Evolutionary conservation across 331 rosid genomes (phyloP).

Genomic region (Rhamnella rubrinervis): DNA sequence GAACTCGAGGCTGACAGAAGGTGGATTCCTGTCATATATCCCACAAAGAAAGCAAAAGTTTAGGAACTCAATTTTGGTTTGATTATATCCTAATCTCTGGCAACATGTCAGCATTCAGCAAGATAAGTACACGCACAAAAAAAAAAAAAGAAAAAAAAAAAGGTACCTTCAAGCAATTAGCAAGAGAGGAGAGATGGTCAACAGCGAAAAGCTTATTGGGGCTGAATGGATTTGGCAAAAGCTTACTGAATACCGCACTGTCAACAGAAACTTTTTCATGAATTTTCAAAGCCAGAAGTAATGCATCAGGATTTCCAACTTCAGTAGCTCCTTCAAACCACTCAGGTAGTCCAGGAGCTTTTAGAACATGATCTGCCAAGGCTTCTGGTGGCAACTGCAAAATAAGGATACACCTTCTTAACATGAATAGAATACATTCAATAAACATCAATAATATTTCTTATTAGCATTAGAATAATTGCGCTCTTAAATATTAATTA

Average conservation of each 20-base stretch:
- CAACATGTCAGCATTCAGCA: background rate
- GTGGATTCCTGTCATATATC: constrained; percentile 77
- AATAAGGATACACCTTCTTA: constrained; percentile 9
- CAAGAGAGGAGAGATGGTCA: constrained; percentile 64
- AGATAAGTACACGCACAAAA: background rate
- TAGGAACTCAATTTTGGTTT: background rate
- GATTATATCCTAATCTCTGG: background rate
- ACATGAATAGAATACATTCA: background rate
- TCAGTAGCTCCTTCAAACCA: constrained; percentile 82
- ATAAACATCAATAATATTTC: background rate
- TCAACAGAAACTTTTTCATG: constrained; percentile 48
- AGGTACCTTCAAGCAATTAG: constrained; percentile 78
- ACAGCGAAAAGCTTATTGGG: constrained; percentile 59
- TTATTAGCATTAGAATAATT: background rate
- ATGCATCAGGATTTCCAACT: constrained; percentile 88
- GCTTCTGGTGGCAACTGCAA: constrained; percentile 70
- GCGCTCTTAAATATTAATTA: too few relatives aligned
- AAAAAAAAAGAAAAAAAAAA: background rate
- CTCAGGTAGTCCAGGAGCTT: constrained; percentile 72
- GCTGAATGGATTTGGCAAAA: constrained; percentile 70
- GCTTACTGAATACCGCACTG: constrained; percentile 49
- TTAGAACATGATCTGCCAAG: constrained; percentile 52
- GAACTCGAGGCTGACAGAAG: constrained; percentile 94
- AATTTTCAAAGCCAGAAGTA: constrained; percentile 74
- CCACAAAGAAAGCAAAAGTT: constrained; percentile 18